Evolutionary conservation across 2,329 filamentous ascomycete genomes (phyloP).

Genomic region (Alternaria sp.): DNA sequence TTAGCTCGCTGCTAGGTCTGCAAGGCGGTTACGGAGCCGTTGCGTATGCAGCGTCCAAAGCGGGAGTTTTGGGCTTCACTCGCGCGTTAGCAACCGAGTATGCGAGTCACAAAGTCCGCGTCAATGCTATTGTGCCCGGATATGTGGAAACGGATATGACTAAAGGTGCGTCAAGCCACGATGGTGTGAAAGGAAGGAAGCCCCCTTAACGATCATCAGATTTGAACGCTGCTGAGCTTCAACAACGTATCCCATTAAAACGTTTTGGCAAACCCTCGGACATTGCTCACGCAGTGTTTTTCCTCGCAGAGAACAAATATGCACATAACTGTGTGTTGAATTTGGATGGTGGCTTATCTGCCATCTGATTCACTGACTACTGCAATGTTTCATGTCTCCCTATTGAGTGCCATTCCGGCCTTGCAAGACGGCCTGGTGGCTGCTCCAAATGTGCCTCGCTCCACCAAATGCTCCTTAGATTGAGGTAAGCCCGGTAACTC

Average conservation of each 20-base stretch:
- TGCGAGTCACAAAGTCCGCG: constrained; percentile 69
- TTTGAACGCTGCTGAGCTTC: constrained; percentile 44
- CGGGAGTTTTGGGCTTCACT: constrained; percentile 77
- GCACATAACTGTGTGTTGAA: constrained; percentile 88
- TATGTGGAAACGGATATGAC: constrained; percentile 87
- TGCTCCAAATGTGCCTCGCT: constrained; percentile 5
- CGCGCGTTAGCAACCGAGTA: constrained; percentile 71
- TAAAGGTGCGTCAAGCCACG: constrained; percentile 59
- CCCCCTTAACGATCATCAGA: constrained; percentile 43
- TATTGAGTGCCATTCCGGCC: constrained; percentile 7
- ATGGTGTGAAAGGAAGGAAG: not conserved
- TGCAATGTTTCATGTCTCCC: not conserved
- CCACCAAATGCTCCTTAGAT: constrained; percentile 14
- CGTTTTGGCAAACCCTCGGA: constrained; percentile 75
- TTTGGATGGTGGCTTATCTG: constrained; percentile 83
- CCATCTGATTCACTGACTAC: constrained; percentile 48
- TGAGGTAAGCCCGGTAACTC: constrained; percentile 24
- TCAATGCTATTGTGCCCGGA: constrained; percentile 82
- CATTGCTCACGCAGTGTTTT: constrained; percentile 81
- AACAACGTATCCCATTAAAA: constrained; percentile 66
- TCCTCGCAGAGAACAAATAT: constrained; percentile 79
- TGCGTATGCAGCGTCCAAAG: constrained; percentile 81
- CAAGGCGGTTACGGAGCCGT: constrained; percentile 75
- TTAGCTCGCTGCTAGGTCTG: constrained; percentile 76
- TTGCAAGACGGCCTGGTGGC: constrained; percentile 7